phyloP scores from a whole-genome alignment of 164 flowering plant genomes.

The grape (Vitis vinifera) region ASM3070453v1 NC_081806.1:1094501-1095000 shows the following conservation, averaged over 20 bases:
- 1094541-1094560: slow-evolving; percentile 4
- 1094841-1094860: slow-evolving; percentile 89
- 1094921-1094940: slow-evolving; percentile 91
- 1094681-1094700: slow-evolving; percentile 31
- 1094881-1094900: slow-evolving; percentile 84
- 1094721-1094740: slow-evolving; percentile 82
- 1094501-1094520: slow-evolving; percentile 35
- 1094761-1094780: slow-evolving; percentile 37
- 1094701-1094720: slow-evolving; percentile 52
- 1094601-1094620: slow-evolving; percentile 6
- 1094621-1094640: background rate
- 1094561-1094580: slow-evolving; percentile 15
- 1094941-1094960: slow-evolving; percentile 99
- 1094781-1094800: slow-evolving; percentile 43
- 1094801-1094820: slow-evolving; percentile 71
- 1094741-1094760: slow-evolving; percentile 69
- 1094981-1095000: slow-evolving; percentile 77
- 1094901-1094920: slow-evolving; percentile 91
- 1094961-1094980: slow-evolving; percentile 97
- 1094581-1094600: slow-evolving; percentile 19
- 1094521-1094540: slow-evolving; percentile 19
- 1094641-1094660: background rate
- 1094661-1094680: background rate
- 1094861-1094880: slow-evolving; percentile 95
- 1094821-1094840: slow-evolving; percentile 85